A percentile compares a stretch with the other conserved stretches of the same genome.
phyloP scores from a whole-genome alignment of 164 flowering plant genomes.

The Vitis amurensis region DNA sequence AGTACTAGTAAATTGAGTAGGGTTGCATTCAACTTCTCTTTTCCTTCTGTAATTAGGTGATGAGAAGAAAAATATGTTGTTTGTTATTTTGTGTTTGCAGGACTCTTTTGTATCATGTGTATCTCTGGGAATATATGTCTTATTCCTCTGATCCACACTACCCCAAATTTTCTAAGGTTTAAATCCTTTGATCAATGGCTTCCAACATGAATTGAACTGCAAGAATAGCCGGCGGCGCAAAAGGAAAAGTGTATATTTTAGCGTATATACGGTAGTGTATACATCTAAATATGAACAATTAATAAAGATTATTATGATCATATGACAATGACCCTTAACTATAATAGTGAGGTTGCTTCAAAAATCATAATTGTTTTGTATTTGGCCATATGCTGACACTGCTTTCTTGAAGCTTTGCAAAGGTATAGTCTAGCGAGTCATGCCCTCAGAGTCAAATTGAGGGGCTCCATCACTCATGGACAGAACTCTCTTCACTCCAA shows the following conservation, averaged over 20 bases:
- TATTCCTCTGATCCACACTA: slow-evolving; percentile 6
- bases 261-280: too few species aligned
- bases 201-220: too few species aligned
- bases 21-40: slow-evolving; percentile 18
- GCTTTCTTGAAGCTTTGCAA: slow-evolving; percentile 10
- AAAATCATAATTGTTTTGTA: slow-evolving; percentile 12
- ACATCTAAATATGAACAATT: too few species aligned
- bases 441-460: slow-evolving; percentile 7
- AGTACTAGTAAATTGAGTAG: neutral
- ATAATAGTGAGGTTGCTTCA: neutral
- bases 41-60: slow-evolving; percentile 4
- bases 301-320: too few species aligned
- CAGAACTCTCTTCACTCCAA: slow-evolving; percentile 25
- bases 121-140: slow-evolving; percentile 16
- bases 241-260: too few species aligned
- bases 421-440: neutral
- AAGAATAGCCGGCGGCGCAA: too few species aligned
- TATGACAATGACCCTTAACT: slow-evolving; percentile 19
- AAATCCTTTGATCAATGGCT: too few species aligned
- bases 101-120: slow-evolving; percentile 4
- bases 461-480: slow-evolving; percentile 26
- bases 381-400: slow-evolving; percentile 15
- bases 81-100: slow-evolving; percentile 14
- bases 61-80: slow-evolving; percentile 12
- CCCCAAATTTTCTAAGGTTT: too few species aligned